Evolutionary conservation across 305 asterid genomes (phyloP).

Genomic region (Vinca major): DNA sequence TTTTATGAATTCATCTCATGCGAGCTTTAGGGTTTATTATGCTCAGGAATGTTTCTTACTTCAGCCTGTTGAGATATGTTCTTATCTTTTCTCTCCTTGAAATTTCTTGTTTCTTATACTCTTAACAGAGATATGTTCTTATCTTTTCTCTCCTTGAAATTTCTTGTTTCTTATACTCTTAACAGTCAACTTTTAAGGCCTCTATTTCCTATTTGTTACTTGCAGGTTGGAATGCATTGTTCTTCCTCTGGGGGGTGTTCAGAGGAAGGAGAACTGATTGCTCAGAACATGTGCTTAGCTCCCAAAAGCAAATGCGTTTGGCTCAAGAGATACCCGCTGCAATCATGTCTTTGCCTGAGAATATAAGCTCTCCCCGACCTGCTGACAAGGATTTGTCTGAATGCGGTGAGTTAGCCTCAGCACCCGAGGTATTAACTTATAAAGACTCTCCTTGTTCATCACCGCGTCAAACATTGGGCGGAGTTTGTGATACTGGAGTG

Average conservation of each 20-base stretch:
- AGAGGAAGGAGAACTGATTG: constrained; percentile 41
- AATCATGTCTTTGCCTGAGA: constrained; percentile 48
- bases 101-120: not conserved
- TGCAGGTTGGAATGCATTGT: constrained; percentile 88
- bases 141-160: not conserved
- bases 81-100: not conserved
- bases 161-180: not conserved
- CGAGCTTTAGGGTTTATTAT: not conserved
- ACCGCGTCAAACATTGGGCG: constrained; percentile 28
- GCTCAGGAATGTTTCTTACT: not conserved
- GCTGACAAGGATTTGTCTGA: constrained; percentile 24
- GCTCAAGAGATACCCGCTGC: constrained; percentile 45
- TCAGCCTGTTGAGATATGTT: not conserved
- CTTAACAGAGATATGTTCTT: not conserved
- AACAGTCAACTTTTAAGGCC: not conserved
- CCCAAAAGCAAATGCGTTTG: constrained; percentile 26
- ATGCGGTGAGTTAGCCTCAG: constrained; percentile 24
- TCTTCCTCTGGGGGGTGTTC: constrained; percentile 88
- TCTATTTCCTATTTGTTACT: not conserved
- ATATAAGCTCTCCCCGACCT: constrained; percentile 41
- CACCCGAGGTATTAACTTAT: constrained; percentile 30
- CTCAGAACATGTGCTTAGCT: constrained; percentile 32
- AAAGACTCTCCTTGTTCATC: constrained; percentile 26
- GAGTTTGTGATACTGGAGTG: constrained; percentile 26
- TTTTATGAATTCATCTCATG: not conserved